Base-by-base conservation (phyloP, 1,284 basidiomycete species). In the Ceratobasidium sp. region DNA sequence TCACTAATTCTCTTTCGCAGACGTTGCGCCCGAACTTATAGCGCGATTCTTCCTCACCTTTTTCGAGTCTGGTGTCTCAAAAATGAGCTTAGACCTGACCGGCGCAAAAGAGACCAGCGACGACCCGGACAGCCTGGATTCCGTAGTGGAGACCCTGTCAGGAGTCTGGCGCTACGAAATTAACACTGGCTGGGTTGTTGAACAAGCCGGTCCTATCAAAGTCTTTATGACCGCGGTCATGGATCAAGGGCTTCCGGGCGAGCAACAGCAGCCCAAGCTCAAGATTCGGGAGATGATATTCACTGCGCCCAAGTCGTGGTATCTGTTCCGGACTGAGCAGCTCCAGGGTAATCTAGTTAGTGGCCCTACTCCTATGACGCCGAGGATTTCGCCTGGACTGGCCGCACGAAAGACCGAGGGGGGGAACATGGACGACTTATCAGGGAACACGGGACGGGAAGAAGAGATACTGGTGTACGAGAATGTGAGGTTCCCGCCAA, bases 111-210 rank as follows among this genome's bases (percentile, higher is more conserved):
- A 64, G 33, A 37, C 58, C 17, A 33, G 13, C 39, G 68, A 73
- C 13, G 35, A 56, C 11, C n/a, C 39, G 15, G 13, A 33, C 20
- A n/a, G 7, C 26, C 51, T 58, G 2, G 39, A 73, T 1, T 73
- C 68, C 6, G 26, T 23, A 7, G 39, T 73, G 11, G 26, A 60
- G 37, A 73, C 56, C 11, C 17, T 61, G 23, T 15, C 26, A 26
- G 68, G 56, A n/a, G 42, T 61, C 2, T 73, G 68, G 68, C 68
- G 68, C 26, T 73, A 61, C 68, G 68, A 73, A 20, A 42, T 73
- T 6, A 56, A 23, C 35, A 73, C 60, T 42, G 68, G 68, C 8
- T 73, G 68, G 68, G 68, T 73, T 7, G 68, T 73, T 13, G 68
- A 73, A 37, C 68, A 73, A 11, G 45, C 23, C 37, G 68, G 68